Base-by-base conservation (phyloP, 2,329 filamentous ascomycete species). In the Claviceps sp. region DNA sequence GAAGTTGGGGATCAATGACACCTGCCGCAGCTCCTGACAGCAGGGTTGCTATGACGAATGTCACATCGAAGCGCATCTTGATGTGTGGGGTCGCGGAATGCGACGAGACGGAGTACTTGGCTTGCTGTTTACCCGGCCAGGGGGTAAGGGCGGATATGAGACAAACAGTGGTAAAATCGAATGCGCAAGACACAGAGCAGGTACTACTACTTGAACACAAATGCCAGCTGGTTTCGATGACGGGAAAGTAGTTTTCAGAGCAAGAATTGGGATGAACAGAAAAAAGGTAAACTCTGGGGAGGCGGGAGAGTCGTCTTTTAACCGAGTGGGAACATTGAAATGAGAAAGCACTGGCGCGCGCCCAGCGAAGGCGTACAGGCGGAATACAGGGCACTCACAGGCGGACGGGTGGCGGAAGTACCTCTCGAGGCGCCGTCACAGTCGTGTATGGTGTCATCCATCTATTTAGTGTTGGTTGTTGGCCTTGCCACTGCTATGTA, bases 1-100 rank as follows among this genome's bases (percentile, higher is more conserved):
- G 47, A 19, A 22, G 19, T 41, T 58, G 60, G 42, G 58, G 57
- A 14, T 54, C 51, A 38, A 57, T 52, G 3, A 50, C 41, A 13
- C 16, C 48, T 42, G 57, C 56, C 17, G 53, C 43, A 26, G 44
- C 52, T 26, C 41, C 24, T n/a, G 52, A 52, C 16, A 55, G 46
- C 41, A 57, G 41, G 5, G 44, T 37, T 13, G 50, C 51, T 5
- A 19, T 37, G 16, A 51, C 19, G 17, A 58, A 50, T 4, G 51
- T 51, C 19, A 57, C 13, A 24, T 53, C 51, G 51, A 55, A 46
- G 2, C 56, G 55, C 56, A 57, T 57, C 37, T 22, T 52, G 47
- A 34, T 34, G 17, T 48, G 30, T 52, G 39, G 46, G 16, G 41
- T 26, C 43, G 50, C 50, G 24, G 22, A 6, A 45, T 19, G 43